Evolutionary conservation across 108 stramenopile species (phyloP), one percentile per base, ranked within the genome.

Genomic region (Cyclostephanos tholiformis): DNA sequence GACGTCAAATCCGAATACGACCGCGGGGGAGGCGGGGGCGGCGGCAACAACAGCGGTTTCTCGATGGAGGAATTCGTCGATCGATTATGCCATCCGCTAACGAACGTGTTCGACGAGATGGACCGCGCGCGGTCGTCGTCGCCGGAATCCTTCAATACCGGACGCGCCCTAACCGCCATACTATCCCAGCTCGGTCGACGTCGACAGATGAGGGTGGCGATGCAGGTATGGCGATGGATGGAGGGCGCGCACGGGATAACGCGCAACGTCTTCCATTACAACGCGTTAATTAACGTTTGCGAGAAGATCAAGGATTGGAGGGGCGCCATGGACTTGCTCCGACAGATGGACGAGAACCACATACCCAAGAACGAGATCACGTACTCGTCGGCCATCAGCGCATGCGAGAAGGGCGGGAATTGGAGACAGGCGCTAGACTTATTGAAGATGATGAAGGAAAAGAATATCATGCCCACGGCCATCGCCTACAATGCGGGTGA

Each of bases 291-390:
- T 65, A 85, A 86, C 44, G 90, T 85, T 7, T 91, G 89, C 64
- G 93, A 92, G 81, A 91, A 90, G 63, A 85, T 84, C 36, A 73
- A 82, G 64, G 88, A 92, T 75, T 88, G 84, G 71, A 79, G 80
- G 63, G 72, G 72, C 60, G 91, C 93, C 0, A 63, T 95, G 75
- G 75, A 80, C 29, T 67, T 95, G 17, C 46, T 95, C 67, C 69
- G 85, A 19, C 88, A 95, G 84, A 95, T 95, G 91, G 84, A 86
- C 62, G 73, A 79, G 30, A 80, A 89, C 74, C 63, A 80, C 27
- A 77, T 95, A 25, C 61, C 70, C 26, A 92, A 91, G 84, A 95
- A 95, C 79, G 93, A 92, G 79, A 88, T 95, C 44, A 95, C 93
- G 65, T 91, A 86, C 68, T 88, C 89, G 5, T 85, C 82, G 50